Conservation (phyloP, 768 basidiomycete species). For the Suillus variegatus region DNA sequence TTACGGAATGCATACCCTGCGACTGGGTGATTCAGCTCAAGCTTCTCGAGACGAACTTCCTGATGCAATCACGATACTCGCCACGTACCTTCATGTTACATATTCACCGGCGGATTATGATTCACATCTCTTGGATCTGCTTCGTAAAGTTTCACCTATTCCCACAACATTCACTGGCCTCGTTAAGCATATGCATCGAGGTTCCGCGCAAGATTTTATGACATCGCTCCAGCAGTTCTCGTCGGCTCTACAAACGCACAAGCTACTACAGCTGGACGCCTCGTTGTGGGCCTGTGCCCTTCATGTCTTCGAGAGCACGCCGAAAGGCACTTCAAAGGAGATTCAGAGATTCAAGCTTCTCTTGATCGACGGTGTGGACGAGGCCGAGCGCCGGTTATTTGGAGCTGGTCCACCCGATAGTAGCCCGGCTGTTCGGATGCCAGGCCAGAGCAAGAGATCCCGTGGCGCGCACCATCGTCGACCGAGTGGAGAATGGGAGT, state of each 20-base stretch:
- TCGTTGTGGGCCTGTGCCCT: slow-evolving; percentile 56
- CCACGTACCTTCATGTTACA: slow-evolving; percentile 20
- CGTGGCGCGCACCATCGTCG: slow-evolving; percentile 14
- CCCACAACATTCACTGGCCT: slow-evolving; percentile 33
- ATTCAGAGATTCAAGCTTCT: slow-evolving; percentile 38
- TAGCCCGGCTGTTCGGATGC: slow-evolving; percentile 19
- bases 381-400: slow-evolving; percentile 52
- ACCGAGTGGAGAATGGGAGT: slow-evolving; percentile 41
- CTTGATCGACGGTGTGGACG: slow-evolving; percentile 48
- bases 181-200: slow-evolving; percentile 22
- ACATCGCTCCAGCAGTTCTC: slow-evolving; percentile 27
- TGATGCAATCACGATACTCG: slow-evolving; percentile 26
- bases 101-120: slow-evolving; percentile 12
- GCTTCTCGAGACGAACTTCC: slow-evolving; percentile 19
- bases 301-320: slow-evolving; percentile 42
- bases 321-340: slow-evolving; percentile 23
- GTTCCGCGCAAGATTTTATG: slow-evolving; percentile 27
- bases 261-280: slow-evolving; percentile 45
- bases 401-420: slow-evolving; percentile 22
- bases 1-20: slow-evolving; percentile 21
- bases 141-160: slow-evolving; percentile 29
- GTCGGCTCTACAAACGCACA: slow-evolving; percentile 31
- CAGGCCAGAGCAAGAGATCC: slow-evolving; percentile 8
- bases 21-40: neutral
- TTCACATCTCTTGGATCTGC: slow-evolving; percentile 21